Conservation (phyloP, 2,329 filamentous ascomycete genomes). For the Penicillium palitans region DNA sequence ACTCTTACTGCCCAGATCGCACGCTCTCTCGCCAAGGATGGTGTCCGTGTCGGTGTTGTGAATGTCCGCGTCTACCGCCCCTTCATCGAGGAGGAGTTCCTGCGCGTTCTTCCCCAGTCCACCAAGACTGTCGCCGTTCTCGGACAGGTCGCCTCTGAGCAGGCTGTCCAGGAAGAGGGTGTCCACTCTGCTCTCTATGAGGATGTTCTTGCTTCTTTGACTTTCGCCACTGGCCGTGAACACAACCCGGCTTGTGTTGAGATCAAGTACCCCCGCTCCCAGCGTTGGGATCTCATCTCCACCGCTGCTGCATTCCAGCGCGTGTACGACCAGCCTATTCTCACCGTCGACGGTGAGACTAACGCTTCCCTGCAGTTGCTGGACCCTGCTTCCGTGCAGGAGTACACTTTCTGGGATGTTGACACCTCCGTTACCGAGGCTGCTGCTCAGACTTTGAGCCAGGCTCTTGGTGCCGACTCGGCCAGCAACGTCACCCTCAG, state of each 20-base stretch:
- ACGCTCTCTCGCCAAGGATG: constrained; percentile 67
- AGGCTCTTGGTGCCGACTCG: constrained; percentile 61
- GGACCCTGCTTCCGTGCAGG: constrained; percentile 61
- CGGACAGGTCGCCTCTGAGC: constrained; percentile 77
- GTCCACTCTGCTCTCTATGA: constrained; percentile 83
- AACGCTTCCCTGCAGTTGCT: constrained; percentile 53
- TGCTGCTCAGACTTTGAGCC: constrained; percentile 63
- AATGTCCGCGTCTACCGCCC: constrained; percentile 93
- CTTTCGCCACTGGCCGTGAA: constrained; percentile 71
- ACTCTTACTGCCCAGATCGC: constrained; percentile 83
- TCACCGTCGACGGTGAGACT: constrained; percentile 28
- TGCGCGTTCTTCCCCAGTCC: constrained; percentile 74
- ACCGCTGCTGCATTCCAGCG: constrained; percentile 48
- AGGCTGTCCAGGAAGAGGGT: constrained; percentile 70
- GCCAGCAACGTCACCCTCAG: constrained; percentile 62
- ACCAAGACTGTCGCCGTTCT: constrained; percentile 77
- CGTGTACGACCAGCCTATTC: constrained; percentile 44
- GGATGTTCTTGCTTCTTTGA: constrained; percentile 83
- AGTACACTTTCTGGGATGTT: constrained; percentile 93
- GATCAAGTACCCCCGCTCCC: constrained; percentile 81
- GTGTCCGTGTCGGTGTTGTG: constrained; percentile 78
- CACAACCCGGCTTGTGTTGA: constrained; percentile 69
- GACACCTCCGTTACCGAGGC: constrained; percentile 69
- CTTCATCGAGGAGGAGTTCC: constrained; percentile 91
- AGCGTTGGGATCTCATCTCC: constrained; percentile 59